A percentile compares a stretch with the other conserved stretches of the same genome.
Conservation (phyloP, 495 filamentous ascomycete species). For the Trichoderma orchidacearum region DNA sequence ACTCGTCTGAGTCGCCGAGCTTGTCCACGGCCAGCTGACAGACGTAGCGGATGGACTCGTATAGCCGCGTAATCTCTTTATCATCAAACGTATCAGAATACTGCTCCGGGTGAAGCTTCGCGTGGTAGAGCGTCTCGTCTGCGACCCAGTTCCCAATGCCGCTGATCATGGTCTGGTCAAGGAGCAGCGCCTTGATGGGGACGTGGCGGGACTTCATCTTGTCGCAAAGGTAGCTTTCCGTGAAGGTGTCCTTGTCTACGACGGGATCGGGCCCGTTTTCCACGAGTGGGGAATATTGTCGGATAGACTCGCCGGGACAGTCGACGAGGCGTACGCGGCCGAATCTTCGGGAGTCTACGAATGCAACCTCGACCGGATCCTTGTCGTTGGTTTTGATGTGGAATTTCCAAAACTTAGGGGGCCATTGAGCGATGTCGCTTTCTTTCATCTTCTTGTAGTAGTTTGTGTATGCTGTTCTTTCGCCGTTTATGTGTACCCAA, state of each 20-base stretch:
- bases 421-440: slow-evolving; percentile 55
- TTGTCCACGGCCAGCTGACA: slow-evolving; percentile 66
- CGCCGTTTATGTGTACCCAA: slow-evolving; percentile 76
- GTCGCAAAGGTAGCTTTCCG: slow-evolving; percentile 50
- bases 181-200: slow-evolving; percentile 71
- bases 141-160: slow-evolving; percentile 97
- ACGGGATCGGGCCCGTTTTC: slow-evolving; percentile 93
- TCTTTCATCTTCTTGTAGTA: slow-evolving; percentile 53
- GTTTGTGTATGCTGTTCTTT: slow-evolving; percentile 54
- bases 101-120: slow-evolving; percentile 80
- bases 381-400: slow-evolving; percentile 47
- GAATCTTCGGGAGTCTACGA: slow-evolving; percentile 69
- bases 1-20: slow-evolving; percentile 67
- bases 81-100: slow-evolving; percentile 72
- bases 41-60: slow-evolving; percentile 62
- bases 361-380: slow-evolving; percentile 56
- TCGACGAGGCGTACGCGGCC: slow-evolving; percentile 69
- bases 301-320: slow-evolving; percentile 58
- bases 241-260: slow-evolving; percentile 63
- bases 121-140: slow-evolving; percentile 82
- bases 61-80: slow-evolving; percentile 55
- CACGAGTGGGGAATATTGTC: slow-evolving; percentile 63
- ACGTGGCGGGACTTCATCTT: slow-evolving; percentile 64
- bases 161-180: slow-evolving; percentile 82
- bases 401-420: slow-evolving; percentile 85